phyloP scores from a whole-genome alignment of 2,329 filamentous ascomycete species.

The Penicillium sp. region DNA sequence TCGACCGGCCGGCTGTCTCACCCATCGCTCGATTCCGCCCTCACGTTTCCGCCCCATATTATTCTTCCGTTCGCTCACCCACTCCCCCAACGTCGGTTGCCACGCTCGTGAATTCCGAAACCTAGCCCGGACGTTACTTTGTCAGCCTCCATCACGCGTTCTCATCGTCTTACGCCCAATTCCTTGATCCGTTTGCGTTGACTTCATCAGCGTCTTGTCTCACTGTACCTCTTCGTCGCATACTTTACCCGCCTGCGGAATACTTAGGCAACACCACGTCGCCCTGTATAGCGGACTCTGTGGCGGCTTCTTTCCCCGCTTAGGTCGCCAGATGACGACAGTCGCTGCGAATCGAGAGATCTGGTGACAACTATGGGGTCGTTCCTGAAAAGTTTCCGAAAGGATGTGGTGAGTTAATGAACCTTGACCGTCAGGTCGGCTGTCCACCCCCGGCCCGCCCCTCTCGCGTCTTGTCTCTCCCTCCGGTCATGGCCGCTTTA shows the following conservation, averaged over 20 bases:
- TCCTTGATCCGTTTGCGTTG: slow-evolving; percentile 10
- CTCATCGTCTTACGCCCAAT: slow-evolving; percentile 10
- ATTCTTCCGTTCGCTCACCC: slow-evolving; percentile 21
- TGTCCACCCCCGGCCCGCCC: slow-evolving; percentile 4
- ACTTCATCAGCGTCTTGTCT: slow-evolving; percentile 7
- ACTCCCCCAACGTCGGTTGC: slow-evolving; percentile 16
- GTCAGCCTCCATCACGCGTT: slow-evolving; percentile 14
- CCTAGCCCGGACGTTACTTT: slow-evolving; percentile 3
- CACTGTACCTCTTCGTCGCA: slow-evolving; percentile 16
- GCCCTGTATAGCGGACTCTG: slow-evolving; percentile 25
- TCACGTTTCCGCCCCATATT: slow-evolving; percentile 27
- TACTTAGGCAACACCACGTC: slow-evolving; percentile 16
- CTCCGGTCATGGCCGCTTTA: neutral
- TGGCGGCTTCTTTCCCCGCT: slow-evolving; percentile 25
- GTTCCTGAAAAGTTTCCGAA: slow-evolving; percentile 46
- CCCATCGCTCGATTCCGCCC: slow-evolving; percentile 24
- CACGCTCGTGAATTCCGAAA: slow-evolving; percentile 20
- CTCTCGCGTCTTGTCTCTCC: slow-evolving; percentile 12
- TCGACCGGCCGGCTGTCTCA: slow-evolving; percentile 18
- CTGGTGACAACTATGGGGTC: slow-evolving; percentile 44
- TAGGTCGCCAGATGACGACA: slow-evolving; percentile 35
- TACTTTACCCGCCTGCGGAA: slow-evolving; percentile 19
- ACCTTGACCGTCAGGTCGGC: neutral
- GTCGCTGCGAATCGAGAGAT: slow-evolving; percentile 27
- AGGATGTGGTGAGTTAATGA: slow-evolving; percentile 41